These are phyloP conservation scores for Selaginella moellendorffii DNA, from an alignment of 75 land plant genomes.

Conservation along the genomic window DNA sequence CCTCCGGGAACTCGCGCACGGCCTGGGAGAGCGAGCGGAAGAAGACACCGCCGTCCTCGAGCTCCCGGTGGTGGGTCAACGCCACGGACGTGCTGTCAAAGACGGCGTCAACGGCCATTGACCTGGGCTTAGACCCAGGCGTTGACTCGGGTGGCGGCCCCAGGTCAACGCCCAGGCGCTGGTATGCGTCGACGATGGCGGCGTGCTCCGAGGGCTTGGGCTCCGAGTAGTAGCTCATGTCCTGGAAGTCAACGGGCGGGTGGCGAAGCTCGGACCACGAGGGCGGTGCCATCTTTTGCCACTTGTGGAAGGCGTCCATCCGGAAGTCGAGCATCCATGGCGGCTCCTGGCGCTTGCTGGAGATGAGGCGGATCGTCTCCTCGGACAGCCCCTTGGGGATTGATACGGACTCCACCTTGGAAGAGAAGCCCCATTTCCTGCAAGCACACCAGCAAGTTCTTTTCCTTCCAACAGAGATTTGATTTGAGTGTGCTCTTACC, in stretches of 20 bases:
- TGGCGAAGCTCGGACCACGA: background rate
- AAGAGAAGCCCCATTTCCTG: background rate
- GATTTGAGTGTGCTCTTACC: no score
- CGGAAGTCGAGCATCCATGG: background rate
- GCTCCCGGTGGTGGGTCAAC: no score
- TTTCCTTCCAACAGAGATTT: no score
- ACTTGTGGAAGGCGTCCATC: background rate
- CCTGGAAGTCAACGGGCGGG: background rate
- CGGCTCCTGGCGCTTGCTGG: background rate
- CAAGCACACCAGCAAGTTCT: no score
- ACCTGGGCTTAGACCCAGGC: no score
- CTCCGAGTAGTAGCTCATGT: background rate
- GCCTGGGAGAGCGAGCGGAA: no score
- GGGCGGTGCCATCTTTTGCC: background rate
- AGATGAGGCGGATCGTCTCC: background rate
- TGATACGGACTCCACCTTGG: background rate
- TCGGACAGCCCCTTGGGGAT: constrained; percentile 1
- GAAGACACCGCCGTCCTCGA: no score
- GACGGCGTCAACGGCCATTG: background rate
- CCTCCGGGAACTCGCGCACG: background rate
- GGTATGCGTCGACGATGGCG: no score
- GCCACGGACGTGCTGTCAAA: background rate
- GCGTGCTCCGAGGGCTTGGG: background rate
- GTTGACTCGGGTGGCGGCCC: no score
- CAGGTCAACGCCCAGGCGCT: no score